Evolutionary conservation across 805 yeast species (phyloP), one percentile per base, ranked within the genome.

Genomic region (Yamadazyma kitorensis): DNA sequence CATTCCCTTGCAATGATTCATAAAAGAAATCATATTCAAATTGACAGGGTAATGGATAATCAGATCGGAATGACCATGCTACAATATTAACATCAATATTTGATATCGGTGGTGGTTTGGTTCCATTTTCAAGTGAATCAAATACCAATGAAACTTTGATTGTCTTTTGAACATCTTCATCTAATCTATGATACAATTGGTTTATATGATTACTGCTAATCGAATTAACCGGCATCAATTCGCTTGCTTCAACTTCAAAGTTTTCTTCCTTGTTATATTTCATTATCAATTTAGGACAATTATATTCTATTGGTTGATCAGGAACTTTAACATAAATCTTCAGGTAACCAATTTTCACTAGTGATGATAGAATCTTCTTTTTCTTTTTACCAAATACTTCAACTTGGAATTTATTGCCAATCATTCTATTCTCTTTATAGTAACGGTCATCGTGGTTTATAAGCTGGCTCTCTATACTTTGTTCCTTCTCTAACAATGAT

Each of bases 21-120:
- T 68, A 65, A 44, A 66, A 64, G 43, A 68, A 67, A 37, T 68
- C 73, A 35, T 64, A 65, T 8, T 59, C 64, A 14, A 68, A 40
- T 17, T 55, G 52, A 29, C 61, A 46, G 5, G 71, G 72, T 19
- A 68, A 44, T 3, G 72, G 71, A 35, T 57, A 65, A 16, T 64
- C 70, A 4, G 71, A 52, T 25, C 52, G 47, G 43, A 59, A 64
- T 1, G 72, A 46, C 72, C 72, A 67, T 11, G 63, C 53, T 2
- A 67, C 61, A 6, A 67, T 45, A 37, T 62, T 65, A 14, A 52
- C 38, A 10, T 65, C 72, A 11, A 68, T 48, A 37, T 39, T 47
- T 12, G 53, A 44, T 12, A 68, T 60, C 7, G 38, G 44, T 1
- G 72, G 73, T 0, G 71, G 71, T 29, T 40, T 43, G 11, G 41